Evolutionary conservation across 768 basidiomycete genomes (phyloP), one percentile per base, ranked within the genome.

Genomic region (Boletus eberwhitei): DNA sequence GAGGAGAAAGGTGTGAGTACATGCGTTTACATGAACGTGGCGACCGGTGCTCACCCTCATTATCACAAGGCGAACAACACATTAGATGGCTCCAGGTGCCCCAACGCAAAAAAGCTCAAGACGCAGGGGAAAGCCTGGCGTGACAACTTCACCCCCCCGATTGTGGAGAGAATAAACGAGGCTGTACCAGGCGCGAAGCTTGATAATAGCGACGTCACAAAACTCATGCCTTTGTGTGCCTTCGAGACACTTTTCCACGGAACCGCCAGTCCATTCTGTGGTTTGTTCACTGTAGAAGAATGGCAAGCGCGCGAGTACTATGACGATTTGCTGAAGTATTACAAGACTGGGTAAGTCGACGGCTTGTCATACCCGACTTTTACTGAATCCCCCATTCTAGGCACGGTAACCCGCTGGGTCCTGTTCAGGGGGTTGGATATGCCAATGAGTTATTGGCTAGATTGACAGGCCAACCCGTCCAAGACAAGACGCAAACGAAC

Each of bases 361-460:
- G 40, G 38, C 26, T 49, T 24, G 31, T 45, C 21, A 32, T 19
- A 31, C 32, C 2, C 4, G 34, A 17, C 46, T 6, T 26, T 44
- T 6, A 22, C 52, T 59, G 45, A 56, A 40, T 45, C 9, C 24
- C 24, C 5, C 12, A 40, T 19, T n/a, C 9, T 55, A 88, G 87
- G 19, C 80, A 89, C 55, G 90, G 90, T 4, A 82, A 84, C 56
- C 59, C 67, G 2, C 74, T 93, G 2, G 90, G 91, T 2, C 85
- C 75, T 5, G 83, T 91, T 8, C 89, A 90, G 65, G 90, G 91
- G 32, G 85, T 93, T 4, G 93, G 93, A 7, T 96, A 89, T 66
- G 76, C 90, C 64, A 93, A 93, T 66, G 93, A 95, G 72, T 80
- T 96, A n/a, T 68, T 95, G 21, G 89, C 90, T 0, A 83, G 94